Evolutionary conservation across 768 basidiomycete species (phyloP).

Genomic region (Calocera cornea): DNA sequence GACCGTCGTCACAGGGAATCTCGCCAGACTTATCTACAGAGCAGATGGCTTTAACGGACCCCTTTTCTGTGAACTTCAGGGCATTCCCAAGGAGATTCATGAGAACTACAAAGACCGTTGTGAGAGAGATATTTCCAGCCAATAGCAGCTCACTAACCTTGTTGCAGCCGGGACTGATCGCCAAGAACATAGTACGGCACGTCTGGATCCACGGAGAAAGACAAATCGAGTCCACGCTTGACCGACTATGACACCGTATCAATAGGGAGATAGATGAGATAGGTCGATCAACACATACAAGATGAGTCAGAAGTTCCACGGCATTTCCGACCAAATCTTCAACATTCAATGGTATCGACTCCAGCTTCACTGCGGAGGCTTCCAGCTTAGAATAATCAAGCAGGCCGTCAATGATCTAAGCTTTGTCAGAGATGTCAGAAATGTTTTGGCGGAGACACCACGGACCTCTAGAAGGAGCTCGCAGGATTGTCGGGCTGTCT

Average conservation of each 20-base stretch:
- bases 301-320: constrained; percentile 59
- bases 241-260: background rate
- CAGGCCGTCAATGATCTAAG: constrained; percentile 58
- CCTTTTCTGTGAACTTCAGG: constrained; percentile 55
- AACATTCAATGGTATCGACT: constrained; percentile 49
- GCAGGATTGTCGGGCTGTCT: constrained; percentile 67
- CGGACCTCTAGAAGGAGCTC: constrained; percentile 49
- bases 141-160: constrained; percentile 33
- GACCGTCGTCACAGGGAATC: constrained; percentile 25
- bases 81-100: constrained; percentile 72
- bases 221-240: constrained; percentile 41
- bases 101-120: constrained; percentile 32
- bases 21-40: constrained; percentile 32
- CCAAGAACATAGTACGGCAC: constrained; percentile 63
- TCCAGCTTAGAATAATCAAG: constrained; percentile 70
- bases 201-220: constrained; percentile 53
- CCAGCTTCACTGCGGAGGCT: constrained; percentile 60
- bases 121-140: background rate
- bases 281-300: constrained; percentile 17
- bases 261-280: too few relatives aligned
- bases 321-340: constrained; percentile 67
- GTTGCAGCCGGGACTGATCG: constrained; percentile 60
- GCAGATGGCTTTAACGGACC: constrained; percentile 50
- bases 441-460: background rate
- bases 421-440: background rate